Percentiles rank a stretch among this genome's conserved stretches.
phyloP scores from a whole-genome alignment of 2,329 filamentous ascomycete species.

The Alternaria sp. region DNA sequence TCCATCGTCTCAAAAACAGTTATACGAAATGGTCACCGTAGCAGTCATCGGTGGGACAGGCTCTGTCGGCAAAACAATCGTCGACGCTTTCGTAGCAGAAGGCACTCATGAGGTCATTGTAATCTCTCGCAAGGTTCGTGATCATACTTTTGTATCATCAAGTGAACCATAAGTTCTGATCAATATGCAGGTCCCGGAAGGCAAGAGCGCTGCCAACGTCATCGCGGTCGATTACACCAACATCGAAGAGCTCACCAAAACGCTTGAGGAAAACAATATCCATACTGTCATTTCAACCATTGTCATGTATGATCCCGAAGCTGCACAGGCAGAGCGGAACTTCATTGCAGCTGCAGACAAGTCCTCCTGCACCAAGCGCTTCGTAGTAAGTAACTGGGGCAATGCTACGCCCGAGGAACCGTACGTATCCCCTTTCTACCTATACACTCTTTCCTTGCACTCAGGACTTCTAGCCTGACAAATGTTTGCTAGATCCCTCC shows the following conservation, averaged over 20 bases:
- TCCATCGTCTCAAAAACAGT: not conserved
- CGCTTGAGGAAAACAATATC: not conserved
- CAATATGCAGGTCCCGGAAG: not conserved
- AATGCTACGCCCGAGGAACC: not conserved
- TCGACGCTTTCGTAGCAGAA: conserved; percentile 52
- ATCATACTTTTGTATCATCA: not conserved
- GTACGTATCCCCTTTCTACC: too few relatives aligned
- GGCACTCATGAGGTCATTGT: conserved; percentile 53
- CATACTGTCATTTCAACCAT: not conserved
- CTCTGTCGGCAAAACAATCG: conserved; percentile 56
- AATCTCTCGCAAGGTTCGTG: conserved; percentile 45
- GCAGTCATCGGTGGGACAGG: conserved; percentile 60
- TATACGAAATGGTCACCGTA: conserved; percentile 50
- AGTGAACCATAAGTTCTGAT: not conserved
- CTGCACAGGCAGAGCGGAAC: not conserved
- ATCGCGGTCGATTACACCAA: not conserved
- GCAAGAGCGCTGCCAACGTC: not conserved
- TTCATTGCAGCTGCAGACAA: not conserved
- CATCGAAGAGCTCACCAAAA: not conserved
- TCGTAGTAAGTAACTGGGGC: not conserved
- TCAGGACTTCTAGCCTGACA: too few relatives aligned
- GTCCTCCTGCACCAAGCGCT: not conserved
- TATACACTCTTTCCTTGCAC: too few relatives aligned
- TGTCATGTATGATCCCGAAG: not conserved
- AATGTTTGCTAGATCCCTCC: too few relatives aligned